These are phyloP conservation scores for Alternaria sp. DNA, from an alignment of 2,329 filamentous ascomycete genomes.

Conservation along the genomic window DNA sequence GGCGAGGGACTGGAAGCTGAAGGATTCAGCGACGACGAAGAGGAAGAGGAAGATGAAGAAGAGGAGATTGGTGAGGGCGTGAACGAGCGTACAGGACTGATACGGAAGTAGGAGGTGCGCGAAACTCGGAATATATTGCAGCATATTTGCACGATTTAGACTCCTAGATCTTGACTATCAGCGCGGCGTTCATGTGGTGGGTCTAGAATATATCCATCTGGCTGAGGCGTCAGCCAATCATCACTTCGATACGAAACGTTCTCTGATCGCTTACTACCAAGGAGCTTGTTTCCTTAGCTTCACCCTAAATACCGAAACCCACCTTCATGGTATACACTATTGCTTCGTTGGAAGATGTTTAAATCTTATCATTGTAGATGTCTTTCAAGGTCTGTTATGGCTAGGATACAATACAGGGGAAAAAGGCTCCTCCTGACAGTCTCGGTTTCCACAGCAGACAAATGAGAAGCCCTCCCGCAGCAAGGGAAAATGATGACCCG, in stretches of 20 bases:
- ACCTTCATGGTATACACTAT: background rate
- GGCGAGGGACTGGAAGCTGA: conserved; percentile 68
- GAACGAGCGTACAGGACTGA: conserved; percentile 42
- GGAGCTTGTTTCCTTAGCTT: background rate
- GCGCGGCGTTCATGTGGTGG: conserved; percentile 21
- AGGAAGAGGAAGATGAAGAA: conserved; percentile 35
- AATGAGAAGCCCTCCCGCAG: background rate
- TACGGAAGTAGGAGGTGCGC: conserved; percentile 35
- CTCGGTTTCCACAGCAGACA: background rate
- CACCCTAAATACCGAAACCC: background rate
- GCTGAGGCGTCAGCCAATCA: background rate
- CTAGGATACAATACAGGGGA: background rate
- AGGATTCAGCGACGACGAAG: conserved; percentile 57
- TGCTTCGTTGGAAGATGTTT: background rate
- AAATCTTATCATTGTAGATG: background rate
- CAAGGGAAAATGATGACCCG: background rate
- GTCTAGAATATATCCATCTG: background rate
- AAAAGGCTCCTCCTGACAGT: background rate
- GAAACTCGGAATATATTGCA: background rate
- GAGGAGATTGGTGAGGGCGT: conserved; percentile 27
- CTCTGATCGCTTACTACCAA: background rate
- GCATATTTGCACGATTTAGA: conserved; percentile 14
- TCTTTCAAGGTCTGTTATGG: background rate
- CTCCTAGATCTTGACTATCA: conserved; percentile 12
- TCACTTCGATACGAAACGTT: background rate